Conservation (phyloP, 192 early-diverging fungal species). For the Spizellomyces punctatus region DNA sequence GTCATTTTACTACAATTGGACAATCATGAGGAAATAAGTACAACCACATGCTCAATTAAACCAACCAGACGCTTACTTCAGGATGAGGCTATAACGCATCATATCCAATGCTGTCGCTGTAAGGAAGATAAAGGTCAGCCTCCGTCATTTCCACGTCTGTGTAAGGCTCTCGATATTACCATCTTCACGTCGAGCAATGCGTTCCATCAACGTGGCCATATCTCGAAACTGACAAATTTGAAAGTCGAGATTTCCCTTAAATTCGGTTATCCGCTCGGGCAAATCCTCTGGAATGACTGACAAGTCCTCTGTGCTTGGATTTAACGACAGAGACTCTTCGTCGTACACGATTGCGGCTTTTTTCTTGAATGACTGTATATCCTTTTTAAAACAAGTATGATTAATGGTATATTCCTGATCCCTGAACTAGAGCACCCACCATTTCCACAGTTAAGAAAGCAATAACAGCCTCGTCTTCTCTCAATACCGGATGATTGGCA, state of each 20-base stretch:
- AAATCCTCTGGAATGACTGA: slow-evolving; percentile 54
- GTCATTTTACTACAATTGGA: slow-evolving; percentile 50
- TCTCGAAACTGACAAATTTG: slow-evolving; percentile 64
- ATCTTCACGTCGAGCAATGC: slow-evolving; percentile 63
- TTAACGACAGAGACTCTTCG: slow-evolving; percentile 56
- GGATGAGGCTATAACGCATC: slow-evolving; percentile 55
- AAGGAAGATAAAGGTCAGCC: slow-evolving; percentile 9
- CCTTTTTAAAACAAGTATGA: slow-evolving; percentile 39
- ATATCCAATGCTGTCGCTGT: slow-evolving; percentile 56
- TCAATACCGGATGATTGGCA: slow-evolving; percentile 72
- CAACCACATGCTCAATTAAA: background rate
- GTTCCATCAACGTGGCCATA: slow-evolving; percentile 62
- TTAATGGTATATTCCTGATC: background rate
- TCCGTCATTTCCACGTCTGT: background rate
- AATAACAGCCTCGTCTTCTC: slow-evolving; percentile 61
- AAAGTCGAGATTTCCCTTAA: slow-evolving; percentile 47
- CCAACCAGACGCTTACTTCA: slow-evolving; percentile 49
- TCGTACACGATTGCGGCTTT: slow-evolving; percentile 48
- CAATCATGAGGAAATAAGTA: too few species aligned
- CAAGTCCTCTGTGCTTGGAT: slow-evolving; percentile 38
- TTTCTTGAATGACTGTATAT: slow-evolving; percentile 61
- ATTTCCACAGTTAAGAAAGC: slow-evolving; percentile 70
- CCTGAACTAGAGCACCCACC: slow-evolving; percentile 36
- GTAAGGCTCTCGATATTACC: slow-evolving; percentile 32
- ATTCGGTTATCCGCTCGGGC: slow-evolving; percentile 51